Percentiles rank a stretch among this genome's conserved stretches.
phyloP scores from a whole-genome alignment of 768 basidiomycete genomes.

The Phaeotremella skinneri region DNA sequence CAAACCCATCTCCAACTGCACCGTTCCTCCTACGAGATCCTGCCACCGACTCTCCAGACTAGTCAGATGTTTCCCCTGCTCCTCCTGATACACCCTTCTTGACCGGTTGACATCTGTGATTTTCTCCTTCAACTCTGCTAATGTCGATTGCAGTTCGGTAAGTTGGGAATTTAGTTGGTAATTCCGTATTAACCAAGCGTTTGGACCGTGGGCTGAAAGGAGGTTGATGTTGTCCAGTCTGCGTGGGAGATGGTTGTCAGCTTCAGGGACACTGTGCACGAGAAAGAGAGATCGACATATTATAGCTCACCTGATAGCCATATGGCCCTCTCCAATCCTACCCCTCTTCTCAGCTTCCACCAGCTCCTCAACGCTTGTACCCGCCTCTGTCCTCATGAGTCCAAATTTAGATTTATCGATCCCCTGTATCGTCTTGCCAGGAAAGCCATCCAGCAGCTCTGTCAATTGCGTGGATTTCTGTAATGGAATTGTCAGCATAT shows the following conservation, averaged over 20 bases:
- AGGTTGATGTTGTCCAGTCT: constrained; percentile 82
- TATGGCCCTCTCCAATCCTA: constrained; percentile 45
- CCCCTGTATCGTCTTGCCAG: constrained; percentile 32
- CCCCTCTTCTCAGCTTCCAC: constrained; percentile 37
- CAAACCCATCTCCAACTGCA: constrained; percentile 96
- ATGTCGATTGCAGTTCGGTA: constrained; percentile 60
- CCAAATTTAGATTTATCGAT: constrained; percentile 47
- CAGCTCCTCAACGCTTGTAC: constrained; percentile 34
- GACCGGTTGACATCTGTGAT: constrained; percentile 84
- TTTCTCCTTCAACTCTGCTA: constrained; percentile 58
- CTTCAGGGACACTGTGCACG: background rate
- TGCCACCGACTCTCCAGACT: constrained; percentile 86
- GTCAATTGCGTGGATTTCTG: constrained; percentile 43
- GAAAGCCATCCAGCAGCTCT: constrained; percentile 31
- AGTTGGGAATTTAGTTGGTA: constrained; percentile 76
- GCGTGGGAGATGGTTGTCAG: background rate
- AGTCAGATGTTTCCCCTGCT: constrained; percentile 72
- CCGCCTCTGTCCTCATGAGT: constrained; percentile 17
- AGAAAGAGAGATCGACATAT: background rate
- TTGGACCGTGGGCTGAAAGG: constrained; percentile 79
- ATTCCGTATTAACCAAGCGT: constrained; percentile 90
- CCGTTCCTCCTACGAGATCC: constrained; percentile 79
- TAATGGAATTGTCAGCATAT: constrained; percentile 23
- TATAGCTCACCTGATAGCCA: constrained; percentile 42
- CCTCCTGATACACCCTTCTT: constrained; percentile 79